A percentile compares a stretch with the other conserved stretches of the same genome.
These are phyloP conservation scores for Mrakia blollopis DNA, from an alignment of 768 basidiomycete genomes.

Conservation along the genomic window DNA sequence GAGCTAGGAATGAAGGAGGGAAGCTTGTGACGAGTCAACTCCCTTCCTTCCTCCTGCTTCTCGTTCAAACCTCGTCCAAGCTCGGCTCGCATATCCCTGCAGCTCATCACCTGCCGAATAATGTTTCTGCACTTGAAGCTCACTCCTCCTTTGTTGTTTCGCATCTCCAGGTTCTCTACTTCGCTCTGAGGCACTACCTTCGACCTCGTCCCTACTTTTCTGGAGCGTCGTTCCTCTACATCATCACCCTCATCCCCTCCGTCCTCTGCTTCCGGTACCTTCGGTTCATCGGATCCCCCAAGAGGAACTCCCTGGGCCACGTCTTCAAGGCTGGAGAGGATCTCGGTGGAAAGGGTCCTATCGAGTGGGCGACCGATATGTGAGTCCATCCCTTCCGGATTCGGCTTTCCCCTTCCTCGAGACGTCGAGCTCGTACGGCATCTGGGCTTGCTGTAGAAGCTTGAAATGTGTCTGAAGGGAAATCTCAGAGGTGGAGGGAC, in stretches of 20 bases:
- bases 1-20: not conserved
- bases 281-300: not conserved
- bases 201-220: constrained; percentile 22
- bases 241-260: constrained; percentile 22
- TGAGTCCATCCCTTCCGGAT: constrained; percentile 8
- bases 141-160: not conserved
- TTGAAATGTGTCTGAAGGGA: too few species aligned
- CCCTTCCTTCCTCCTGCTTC: not conserved
- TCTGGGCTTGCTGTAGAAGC: not conserved
- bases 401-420: not conserved
- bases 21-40: not conserved
- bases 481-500: too few species aligned
- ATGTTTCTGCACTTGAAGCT: not conserved
- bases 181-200: constrained; percentile 3
- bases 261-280: not conserved
- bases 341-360: not conserved
- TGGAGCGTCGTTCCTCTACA: constrained; percentile 21
- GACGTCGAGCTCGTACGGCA: not conserved
- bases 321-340: not conserved
- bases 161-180: not conserved
- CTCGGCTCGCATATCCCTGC: not conserved
- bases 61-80: not conserved
- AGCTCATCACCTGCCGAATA: not conserved
- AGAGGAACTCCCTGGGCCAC: constrained; percentile 4
- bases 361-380: constrained; percentile 20